Evolutionary conservation across 2,329 filamentous ascomycete genomes (phyloP).

Genomic region (Calonectria ilicicola): DNA sequence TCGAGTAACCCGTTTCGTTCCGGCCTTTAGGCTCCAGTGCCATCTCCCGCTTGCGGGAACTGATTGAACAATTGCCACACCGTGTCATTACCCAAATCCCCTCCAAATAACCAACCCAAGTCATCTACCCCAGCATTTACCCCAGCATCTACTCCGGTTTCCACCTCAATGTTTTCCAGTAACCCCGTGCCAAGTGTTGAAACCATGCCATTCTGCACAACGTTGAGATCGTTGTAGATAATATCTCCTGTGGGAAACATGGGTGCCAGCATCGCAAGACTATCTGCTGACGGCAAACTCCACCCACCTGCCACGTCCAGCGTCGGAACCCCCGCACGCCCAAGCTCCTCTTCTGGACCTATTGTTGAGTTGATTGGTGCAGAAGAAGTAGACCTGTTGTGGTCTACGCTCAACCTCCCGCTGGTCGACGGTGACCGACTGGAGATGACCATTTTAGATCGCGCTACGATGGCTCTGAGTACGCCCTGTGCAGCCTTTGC

Average conservation of each 20-base stretch:
- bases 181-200: slow-evolving; percentile 27
- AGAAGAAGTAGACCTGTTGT: slow-evolving; percentile 21
- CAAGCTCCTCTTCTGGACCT: slow-evolving; percentile 12
- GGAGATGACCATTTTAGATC: slow-evolving; percentile 64
- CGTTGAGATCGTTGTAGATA: slow-evolving; percentile 66
- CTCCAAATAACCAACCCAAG: slow-evolving; percentile 63
- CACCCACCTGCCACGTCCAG: slow-evolving; percentile 46
- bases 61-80: slow-evolving; percentile 69
- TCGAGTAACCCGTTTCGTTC: slow-evolving; percentile 11
- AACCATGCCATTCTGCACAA: slow-evolving; percentile 48
- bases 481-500: slow-evolving; percentile 67
- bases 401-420: background rate
- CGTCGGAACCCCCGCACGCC: slow-evolving; percentile 11
- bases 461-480: slow-evolving; percentile 65
- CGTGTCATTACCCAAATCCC: slow-evolving; percentile 66
- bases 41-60: slow-evolving; percentile 49
- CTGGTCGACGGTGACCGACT: slow-evolving; percentile 30
- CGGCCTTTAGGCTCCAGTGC: slow-evolving; percentile 15
- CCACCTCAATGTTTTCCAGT: slow-evolving; percentile 19
- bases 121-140: slow-evolving; percentile 23
- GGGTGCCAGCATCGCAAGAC: slow-evolving; percentile 64
- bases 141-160: slow-evolving; percentile 21
- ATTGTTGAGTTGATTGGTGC: slow-evolving; percentile 31
- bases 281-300: slow-evolving; percentile 58
- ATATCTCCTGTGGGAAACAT: slow-evolving; percentile 70